Evolutionary conservation across 2,329 filamentous ascomycete species (phyloP).

Genomic region (Thielaviopsis populi): DNA sequence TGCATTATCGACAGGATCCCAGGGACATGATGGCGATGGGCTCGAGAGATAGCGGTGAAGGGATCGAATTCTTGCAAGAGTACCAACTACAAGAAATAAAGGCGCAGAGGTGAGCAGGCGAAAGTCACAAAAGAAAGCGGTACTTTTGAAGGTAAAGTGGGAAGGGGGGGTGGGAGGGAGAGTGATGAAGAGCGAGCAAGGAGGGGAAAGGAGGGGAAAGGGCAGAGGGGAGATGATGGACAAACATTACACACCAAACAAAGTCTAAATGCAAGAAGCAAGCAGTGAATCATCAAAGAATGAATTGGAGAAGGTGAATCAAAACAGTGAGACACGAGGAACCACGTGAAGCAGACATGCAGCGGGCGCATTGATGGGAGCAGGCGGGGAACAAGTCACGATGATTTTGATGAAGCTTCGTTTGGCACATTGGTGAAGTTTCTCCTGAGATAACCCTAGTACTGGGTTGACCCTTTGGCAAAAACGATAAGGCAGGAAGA

Average conservation of each 20-base stretch:
- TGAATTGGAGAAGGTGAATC: not conserved
- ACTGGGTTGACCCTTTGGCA: no score
- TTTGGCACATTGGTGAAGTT: no score
- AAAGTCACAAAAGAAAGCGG: not conserved
- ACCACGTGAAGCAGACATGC: no score
- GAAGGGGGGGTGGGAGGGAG: not conserved
- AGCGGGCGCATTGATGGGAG: no score
- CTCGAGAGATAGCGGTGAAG: not conserved
- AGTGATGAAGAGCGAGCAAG: no score
- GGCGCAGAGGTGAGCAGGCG: not conserved
- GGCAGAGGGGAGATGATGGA: not conserved
- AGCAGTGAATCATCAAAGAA: not conserved
- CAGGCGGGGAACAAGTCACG: no score
- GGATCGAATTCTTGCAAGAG: not conserved
- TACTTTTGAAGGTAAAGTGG: not conserved
- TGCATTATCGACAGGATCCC: not conserved
- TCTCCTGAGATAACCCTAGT: no score
- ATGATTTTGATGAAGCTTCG: no score
- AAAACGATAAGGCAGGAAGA: no score
- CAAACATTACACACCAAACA: not conserved
- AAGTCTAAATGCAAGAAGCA: not conserved
- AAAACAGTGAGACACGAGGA: not conserved
- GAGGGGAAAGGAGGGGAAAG: not conserved
- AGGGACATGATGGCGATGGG: not conserved
- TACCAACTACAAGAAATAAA: not conserved